These are phyloP conservation scores for Solanum pinnatisectum DNA, from an alignment of 257 asterid species.

Conservation along the genomic window DNA sequence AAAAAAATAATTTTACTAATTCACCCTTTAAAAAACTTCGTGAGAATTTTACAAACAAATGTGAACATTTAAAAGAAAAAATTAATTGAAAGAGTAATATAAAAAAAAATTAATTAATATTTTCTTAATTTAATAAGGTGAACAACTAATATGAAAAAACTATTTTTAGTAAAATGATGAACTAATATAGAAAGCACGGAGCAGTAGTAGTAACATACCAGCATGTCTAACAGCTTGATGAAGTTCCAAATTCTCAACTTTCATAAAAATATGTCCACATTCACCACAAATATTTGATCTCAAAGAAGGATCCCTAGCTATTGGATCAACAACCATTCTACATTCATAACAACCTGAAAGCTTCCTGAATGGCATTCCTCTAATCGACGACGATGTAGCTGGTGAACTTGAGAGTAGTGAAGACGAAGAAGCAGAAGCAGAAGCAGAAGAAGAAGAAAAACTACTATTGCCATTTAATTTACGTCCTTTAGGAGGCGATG, in stretches of 20 bases:
- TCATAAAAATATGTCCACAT: conserved; percentile 73
- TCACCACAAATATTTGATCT: conserved; percentile 49
- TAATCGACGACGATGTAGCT: conserved; percentile 38
- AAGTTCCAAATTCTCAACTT: conserved; percentile 62
- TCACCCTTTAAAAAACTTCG: too few species aligned
- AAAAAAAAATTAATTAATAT: too few species aligned
- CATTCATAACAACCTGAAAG: conserved; percentile 84
- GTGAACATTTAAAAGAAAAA: too few species aligned
- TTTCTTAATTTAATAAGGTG: too few species aligned
- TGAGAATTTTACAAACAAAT: too few species aligned
- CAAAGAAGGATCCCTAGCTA: conserved; percentile 69
- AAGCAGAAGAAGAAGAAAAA: conserved; percentile 19
- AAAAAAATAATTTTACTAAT: too few species aligned
- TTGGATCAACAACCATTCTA: conserved; percentile 84
- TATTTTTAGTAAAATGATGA: too few species aligned
- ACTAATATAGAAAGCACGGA: too few species aligned
- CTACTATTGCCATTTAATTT: background rate
- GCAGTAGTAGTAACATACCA: conserved; percentile 21
- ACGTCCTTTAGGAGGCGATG: conserved; percentile 21
- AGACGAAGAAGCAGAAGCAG: conserved; percentile 17
- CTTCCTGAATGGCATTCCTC: conserved; percentile 70
- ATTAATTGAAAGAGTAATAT: too few species aligned
- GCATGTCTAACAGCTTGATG: conserved; percentile 88
- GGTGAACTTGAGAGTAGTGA: conserved; percentile 15
- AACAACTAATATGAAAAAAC: fast-evolving